Conservation (phyloP, 1,139 yeast species). For the Candida tetrigidarum region DNA sequence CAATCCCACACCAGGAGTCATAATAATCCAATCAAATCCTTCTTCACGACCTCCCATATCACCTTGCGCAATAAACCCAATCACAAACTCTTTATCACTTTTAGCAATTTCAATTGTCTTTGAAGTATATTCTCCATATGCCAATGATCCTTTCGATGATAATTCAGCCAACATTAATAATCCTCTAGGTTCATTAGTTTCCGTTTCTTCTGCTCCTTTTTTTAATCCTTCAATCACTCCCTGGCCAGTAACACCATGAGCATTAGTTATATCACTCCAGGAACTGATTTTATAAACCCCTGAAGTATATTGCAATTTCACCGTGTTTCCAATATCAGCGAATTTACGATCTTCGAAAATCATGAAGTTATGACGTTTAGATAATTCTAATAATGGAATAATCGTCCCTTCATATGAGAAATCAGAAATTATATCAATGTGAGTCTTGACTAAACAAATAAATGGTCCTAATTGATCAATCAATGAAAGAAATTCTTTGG, state of each 20-base stretch:
- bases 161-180: conserved; percentile 94
- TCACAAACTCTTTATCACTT: conserved; percentile 82
- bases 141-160: conserved; percentile 91
- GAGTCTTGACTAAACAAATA: conserved; percentile 92
- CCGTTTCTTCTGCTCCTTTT: conserved; percentile 74
- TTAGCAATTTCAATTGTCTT: conserved; percentile 91
- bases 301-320: conserved; percentile 87
- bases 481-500: conserved; percentile 70
- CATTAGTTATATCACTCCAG: conserved; percentile 98
- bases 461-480: conserved; percentile 87
- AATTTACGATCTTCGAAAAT: conserved; percentile 97
- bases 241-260: conserved; percentile 96
- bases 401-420: conserved; percentile 82
- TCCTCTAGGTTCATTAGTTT: conserved; percentile 76
- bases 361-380: conserved; percentile 80
- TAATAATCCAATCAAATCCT: conserved; percentile 91
- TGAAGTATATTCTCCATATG: conserved; percentile 87
- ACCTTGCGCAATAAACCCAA: conserved; percentile 95
- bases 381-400: conserved; percentile 67
- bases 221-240: conserved; percentile 91
- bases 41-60: conserved; percentile 83
- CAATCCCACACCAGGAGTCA: conserved; percentile 99
- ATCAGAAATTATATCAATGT: conserved; percentile 90
- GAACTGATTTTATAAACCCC: conserved; percentile 88
- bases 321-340: conserved; percentile 99